Evolutionary conservation across 257 asterid genomes (phyloP).

Genomic region (Ilex asprella): DNA sequence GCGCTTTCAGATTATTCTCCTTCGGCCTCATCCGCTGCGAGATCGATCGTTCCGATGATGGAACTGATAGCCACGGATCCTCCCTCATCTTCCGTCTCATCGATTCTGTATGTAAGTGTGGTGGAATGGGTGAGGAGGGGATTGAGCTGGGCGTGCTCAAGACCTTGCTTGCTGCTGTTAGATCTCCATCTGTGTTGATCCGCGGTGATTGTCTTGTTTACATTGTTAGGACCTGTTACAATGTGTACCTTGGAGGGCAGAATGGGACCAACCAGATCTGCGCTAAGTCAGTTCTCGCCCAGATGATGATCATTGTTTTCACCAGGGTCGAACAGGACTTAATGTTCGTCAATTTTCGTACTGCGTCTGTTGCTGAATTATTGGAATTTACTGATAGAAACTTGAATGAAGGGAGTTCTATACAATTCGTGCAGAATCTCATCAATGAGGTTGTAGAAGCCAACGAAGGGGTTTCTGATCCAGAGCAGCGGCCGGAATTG

Average conservation of each 20-base stretch:
- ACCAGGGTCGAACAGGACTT: constrained; percentile 74
- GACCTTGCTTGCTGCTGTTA: constrained; percentile 75
- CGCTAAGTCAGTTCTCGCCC: constrained; percentile 93
- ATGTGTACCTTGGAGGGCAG: constrained; percentile 83
- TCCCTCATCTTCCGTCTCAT: constrained; percentile 54
- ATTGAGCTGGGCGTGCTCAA: constrained; percentile 73
- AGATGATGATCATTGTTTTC: constrained; percentile 90
- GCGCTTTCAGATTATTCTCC: constrained; percentile 68
- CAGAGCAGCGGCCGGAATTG: constrained; percentile 24
- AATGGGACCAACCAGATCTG: constrained; percentile 99
- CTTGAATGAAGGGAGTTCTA: constrained; percentile 86
- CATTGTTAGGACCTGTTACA: constrained; percentile 91
- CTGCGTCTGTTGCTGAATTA: constrained; percentile 63
- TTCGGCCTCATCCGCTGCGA: constrained; percentile 74
- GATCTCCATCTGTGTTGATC: constrained; percentile 62
- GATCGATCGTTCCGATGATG: constrained; percentile 21
- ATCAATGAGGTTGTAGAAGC: constrained; percentile 68
- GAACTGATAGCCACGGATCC: constrained; percentile 12
- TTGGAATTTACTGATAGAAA: constrained; percentile 90
- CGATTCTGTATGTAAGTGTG: constrained; percentile 76
- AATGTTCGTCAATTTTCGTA: constrained; percentile 45
- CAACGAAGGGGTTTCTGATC: constrained; percentile 50
- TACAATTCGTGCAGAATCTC: constrained; percentile 75
- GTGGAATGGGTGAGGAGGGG: constrained; percentile 61
- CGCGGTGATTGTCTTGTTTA: constrained; percentile 78